These are phyloP conservation scores for Penicillium frequentans DNA, from an alignment of 2,329 filamentous ascomycete species.

Conservation along the genomic window DNA sequence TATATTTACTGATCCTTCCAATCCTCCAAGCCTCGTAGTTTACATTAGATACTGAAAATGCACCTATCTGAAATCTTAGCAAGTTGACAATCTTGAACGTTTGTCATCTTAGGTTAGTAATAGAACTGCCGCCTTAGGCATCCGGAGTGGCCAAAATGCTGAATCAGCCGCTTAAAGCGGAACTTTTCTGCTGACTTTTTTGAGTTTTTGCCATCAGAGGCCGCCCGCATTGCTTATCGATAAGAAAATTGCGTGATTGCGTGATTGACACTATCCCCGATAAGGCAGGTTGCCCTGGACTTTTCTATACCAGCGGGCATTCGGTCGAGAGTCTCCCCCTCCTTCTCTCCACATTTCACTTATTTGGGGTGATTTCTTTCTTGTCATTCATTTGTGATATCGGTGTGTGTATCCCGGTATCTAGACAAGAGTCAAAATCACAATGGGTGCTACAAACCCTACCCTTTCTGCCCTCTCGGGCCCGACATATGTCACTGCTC, in stretches of 20 bases:
- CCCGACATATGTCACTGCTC: conserved; percentile 88
- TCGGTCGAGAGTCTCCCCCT: conserved; percentile 15
- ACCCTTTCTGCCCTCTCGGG: conserved; percentile 67
- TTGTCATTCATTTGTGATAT: conserved; percentile 21
- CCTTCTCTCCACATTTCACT: conserved; percentile 22
- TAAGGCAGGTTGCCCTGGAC: conserved; percentile 28
- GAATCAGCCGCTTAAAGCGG: conserved; percentile 3
- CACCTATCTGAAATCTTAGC: too few species aligned
- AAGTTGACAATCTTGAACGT: too few species aligned
- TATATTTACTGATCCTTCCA: too few species aligned
- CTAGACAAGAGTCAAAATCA: conserved; percentile 25
- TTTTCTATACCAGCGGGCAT: conserved; percentile 29
- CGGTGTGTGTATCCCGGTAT: conserved; percentile 22
- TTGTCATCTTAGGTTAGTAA: too few species aligned
- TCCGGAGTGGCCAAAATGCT: neutral
- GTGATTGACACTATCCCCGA: conserved; percentile 30
- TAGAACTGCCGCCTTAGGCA: neutral
- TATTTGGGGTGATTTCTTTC: conserved; percentile 22
- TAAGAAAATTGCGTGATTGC: conserved; percentile 39
- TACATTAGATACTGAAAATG: too few species aligned
- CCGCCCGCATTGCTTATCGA: conserved; percentile 17
- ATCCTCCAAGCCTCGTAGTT: too few species aligned
- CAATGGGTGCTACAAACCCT: conserved; percentile 39
- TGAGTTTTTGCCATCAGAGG: conserved; percentile 3
- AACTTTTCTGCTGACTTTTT: conserved; percentile 1